phyloP scores from a whole-genome alignment of 441 rosid species.

The Erodium moschatum region DNA sequence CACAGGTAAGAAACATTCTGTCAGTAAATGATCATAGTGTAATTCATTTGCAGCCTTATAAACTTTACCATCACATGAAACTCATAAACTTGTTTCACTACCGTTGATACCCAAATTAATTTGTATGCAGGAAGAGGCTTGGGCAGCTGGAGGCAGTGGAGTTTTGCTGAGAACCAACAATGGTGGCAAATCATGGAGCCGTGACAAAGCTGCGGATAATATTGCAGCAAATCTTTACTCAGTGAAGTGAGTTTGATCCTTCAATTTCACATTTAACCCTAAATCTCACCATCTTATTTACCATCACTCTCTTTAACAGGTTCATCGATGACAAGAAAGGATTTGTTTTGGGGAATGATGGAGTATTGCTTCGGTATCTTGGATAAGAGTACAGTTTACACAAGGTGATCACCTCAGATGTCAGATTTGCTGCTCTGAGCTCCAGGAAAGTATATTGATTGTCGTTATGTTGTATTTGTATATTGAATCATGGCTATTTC shows the following conservation, averaged over 20 bases:
- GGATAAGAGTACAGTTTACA: constrained; percentile 34
- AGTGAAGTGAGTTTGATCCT: constrained; percentile 50
- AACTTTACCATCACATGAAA: neutral
- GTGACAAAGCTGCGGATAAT: constrained; percentile 90
- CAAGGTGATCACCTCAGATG: constrained; percentile 18
- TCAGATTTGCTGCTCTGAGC: neutral
- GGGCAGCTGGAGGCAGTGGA: constrained; percentile 98
- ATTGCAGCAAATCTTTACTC: constrained; percentile 91
- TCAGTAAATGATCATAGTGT: neutral
- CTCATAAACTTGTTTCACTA: neutral
- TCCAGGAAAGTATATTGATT: neutral
- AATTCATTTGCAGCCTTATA: neutral
- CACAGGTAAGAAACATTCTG: constrained; percentile 39
- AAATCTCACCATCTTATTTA: neutral
- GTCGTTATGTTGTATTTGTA: neutral
- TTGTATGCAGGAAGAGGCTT: constrained; percentile 69
- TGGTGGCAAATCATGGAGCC: constrained; percentile 85
- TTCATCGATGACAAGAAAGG: constrained; percentile 72
- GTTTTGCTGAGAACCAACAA: constrained; percentile 72
- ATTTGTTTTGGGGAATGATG: constrained; percentile 78
- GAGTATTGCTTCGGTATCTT: constrained; percentile 85
- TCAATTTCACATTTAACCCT: constrained; percentile 3
- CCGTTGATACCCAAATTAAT: neutral
- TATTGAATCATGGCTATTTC: neutral
- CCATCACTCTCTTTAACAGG: constrained; percentile 31